Evolutionary conservation across 768 basidiomycete species (phyloP).

Genomic region (Astraeus odoratus): DNA sequence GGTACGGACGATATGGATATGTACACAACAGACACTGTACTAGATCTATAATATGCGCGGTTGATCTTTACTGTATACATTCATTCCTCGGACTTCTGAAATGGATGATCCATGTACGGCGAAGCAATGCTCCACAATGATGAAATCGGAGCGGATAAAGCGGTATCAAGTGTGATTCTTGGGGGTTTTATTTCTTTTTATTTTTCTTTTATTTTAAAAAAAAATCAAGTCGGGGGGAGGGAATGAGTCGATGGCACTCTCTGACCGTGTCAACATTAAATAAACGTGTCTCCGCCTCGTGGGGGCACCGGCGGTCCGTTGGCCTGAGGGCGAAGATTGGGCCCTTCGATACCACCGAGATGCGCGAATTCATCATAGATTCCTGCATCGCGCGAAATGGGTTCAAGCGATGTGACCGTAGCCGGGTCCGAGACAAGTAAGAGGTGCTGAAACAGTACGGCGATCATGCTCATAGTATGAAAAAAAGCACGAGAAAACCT

Average conservation of each 20-base stretch:
- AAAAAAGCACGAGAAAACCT: no score
- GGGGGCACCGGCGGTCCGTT: constrained; percentile 18
- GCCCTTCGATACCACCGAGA: constrained; percentile 21
- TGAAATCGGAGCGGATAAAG: no score
- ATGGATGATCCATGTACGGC: no score
- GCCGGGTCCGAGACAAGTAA: constrained; percentile 29
- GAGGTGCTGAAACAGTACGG: constrained; percentile 13
- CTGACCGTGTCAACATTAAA: constrained; percentile 22
- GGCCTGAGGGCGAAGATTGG: constrained; percentile 8
- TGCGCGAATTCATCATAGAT: constrained; percentile 21
- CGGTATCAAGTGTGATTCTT: no score
- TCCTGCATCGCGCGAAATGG: constrained; percentile 16
- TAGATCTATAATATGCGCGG: no score
- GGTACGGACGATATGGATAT: no score
- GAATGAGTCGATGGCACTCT: constrained; percentile 12
- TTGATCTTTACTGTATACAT: no score
- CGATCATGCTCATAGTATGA: constrained; percentile 26
- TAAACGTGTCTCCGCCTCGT: constrained; percentile 28
- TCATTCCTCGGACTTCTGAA: no score
- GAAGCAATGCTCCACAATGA: no score
- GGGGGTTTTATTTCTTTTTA: background rate
- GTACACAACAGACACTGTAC: no score
- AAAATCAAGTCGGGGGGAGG: background rate
- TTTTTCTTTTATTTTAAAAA: background rate
- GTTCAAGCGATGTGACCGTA: constrained; percentile 16